These are phyloP conservation scores for Botrytis fabae DNA, from an alignment of 2,329 filamentous ascomycete genomes.

Conservation along the genomic window DNA sequence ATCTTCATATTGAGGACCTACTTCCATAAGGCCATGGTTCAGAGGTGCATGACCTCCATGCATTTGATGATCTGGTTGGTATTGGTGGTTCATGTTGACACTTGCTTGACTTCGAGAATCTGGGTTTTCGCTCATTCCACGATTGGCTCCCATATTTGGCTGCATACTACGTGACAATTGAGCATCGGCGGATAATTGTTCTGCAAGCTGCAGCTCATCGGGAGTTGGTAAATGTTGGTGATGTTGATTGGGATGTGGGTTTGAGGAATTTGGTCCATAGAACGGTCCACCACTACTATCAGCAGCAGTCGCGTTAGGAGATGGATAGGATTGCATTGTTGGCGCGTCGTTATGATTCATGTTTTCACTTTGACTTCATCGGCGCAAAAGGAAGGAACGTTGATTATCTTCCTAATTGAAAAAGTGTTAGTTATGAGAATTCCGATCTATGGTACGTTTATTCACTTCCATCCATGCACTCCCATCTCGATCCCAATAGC, in stretches of 20 bases:
- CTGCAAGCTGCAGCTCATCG: conserved; percentile 43
- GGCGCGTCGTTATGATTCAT: conserved; percentile 34
- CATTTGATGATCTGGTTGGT: conserved; percentile 39
- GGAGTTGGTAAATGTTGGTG: conserved; percentile 37
- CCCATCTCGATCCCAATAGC: background rate
- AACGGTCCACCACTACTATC: conserved; percentile 37
- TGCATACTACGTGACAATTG: conserved; percentile 49
- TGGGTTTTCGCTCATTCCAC: conserved; percentile 43
- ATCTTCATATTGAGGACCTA: conserved; percentile 50
- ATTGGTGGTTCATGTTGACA: conserved; percentile 39
- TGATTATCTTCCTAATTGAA: conserved; percentile 26
- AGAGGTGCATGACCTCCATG: conserved; percentile 29
- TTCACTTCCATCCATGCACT: background rate
- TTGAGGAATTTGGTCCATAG: conserved; percentile 32
- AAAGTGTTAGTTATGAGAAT: conserved; percentile 31
- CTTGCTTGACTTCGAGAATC: conserved; percentile 42
- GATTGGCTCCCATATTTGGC: conserved; percentile 45
- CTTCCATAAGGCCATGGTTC: conserved; percentile 34
- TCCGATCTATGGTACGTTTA: conserved; percentile 21
- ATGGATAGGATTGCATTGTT: conserved; percentile 40
- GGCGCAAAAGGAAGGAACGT: conserved; percentile 21
- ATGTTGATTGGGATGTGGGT: conserved; percentile 35
- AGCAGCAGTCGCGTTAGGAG: conserved; percentile 36
- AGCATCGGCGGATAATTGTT: conserved; percentile 33
- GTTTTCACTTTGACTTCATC: conserved; percentile 30